Base-by-base conservation (phyloP, 2,329 filamentous ascomycete species). In the Phialocephala sp. region DNA sequence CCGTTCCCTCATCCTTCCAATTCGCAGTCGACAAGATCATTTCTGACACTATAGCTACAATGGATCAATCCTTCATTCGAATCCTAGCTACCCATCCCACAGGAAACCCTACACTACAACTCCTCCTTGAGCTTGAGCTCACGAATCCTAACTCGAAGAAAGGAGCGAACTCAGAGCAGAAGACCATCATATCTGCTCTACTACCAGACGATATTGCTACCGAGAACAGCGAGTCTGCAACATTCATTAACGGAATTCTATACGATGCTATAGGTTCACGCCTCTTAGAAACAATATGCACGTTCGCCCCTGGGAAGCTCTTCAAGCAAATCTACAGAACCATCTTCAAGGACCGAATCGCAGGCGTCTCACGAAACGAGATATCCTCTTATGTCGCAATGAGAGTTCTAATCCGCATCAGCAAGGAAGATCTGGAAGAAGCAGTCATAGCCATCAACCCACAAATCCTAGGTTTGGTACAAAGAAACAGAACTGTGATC, bases 261-360 rank as follows among this genome's bases (percentile, higher is more conserved):
- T 98, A 97, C 78, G 93, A 98, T 75, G 85, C 91, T 1, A 89
- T 98, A 60, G 95, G 95, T 18, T 97, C 94, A 3, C 90, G 94
- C 54, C 83, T 99, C 1, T 84, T 98, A 24, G 95, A 99, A 80
- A 92, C 90, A 0, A 89, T 99, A 68, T 87, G 97, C 69, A 86
- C 89, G 32, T 85, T 91, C 75, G 88, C 90, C 18, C 93, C 95
- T 0, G 93, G 92, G 52, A 97, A 95, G 79, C 80, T 93, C 39
- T 99, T 98, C 86, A 97, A 97, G 78, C 86, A 88, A 15, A 84
- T 99, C 6, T 94, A 96, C 79, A 87, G 85, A 65, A 89, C 90
- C 70, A 87, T 93, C 69, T 91, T 98, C 78, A 90, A 89, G 67
- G 89, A 91, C 15, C 87, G 93, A 32, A 91, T 98, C 72, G 88